A percentile compares a stretch with the other conserved stretches of the same genome.
phyloP scores from a whole-genome alignment of 2,329 filamentous ascomycete species.

The Verticillium tricorpus region DNA sequence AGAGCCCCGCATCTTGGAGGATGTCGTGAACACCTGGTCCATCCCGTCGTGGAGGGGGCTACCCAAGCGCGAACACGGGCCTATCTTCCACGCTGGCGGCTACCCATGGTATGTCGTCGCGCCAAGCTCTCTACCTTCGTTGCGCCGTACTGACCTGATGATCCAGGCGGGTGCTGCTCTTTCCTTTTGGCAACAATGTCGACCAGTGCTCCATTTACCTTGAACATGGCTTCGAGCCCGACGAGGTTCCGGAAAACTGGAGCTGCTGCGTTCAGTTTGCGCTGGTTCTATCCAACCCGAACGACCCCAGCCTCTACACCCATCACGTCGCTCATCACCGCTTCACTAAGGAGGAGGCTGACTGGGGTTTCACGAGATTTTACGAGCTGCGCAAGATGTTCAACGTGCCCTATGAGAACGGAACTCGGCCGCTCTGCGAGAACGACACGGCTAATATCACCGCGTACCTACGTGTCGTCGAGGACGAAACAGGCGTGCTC shows the following conservation, averaged over 20 bases:
- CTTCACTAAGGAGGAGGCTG: constrained; percentile 92
- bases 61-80: constrained; percentile 79
- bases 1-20: constrained; percentile 75
- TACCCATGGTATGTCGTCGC: constrained; percentile 68
- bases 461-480: constrained; percentile 75
- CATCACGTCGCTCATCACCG: constrained; percentile 88
- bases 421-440: constrained; percentile 67
- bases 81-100: constrained; percentile 79
- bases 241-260: constrained; percentile 79
- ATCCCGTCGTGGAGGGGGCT: constrained; percentile 78
- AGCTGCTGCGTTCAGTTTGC: constrained; percentile 95
- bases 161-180: constrained; percentile 83
- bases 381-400: constrained; percentile 85
- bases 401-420: constrained; percentile 68
- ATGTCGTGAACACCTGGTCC: constrained; percentile 78
- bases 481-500: constrained; percentile 82
- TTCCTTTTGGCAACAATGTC: constrained; percentile 90
- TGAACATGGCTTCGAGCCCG: constrained; percentile 81
- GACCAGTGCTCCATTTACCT: constrained; percentile 94
- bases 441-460: constrained; percentile 75
- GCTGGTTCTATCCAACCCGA: constrained; percentile 88
- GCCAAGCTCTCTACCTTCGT: constrained; percentile 1
- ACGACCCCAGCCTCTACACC: constrained; percentile 79
- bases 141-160: constrained; percentile 14
- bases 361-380: constrained; percentile 99